Evolutionary conservation across 169 alveolate genomes (phyloP), one percentile per base, ranked within the genome.

Genomic region (Eimeria falciformis): DNA sequence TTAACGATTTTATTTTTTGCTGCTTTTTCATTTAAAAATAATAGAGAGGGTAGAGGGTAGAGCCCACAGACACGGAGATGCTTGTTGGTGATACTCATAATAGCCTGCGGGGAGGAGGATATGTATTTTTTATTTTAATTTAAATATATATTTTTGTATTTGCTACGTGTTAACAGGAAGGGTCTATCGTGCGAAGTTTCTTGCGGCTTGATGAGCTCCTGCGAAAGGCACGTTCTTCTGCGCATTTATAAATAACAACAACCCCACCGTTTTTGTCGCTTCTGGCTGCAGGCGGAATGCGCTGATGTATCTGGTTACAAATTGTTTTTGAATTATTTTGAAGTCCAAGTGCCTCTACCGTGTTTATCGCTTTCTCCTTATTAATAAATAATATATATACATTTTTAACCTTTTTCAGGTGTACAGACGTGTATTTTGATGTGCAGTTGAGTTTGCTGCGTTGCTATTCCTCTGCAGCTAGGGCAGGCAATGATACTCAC

Each of bases 101-200:
- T 33, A 33, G 40, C 40, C 40, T 33, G 40, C n/a, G n/a, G n/a
- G n/a, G 40, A 33, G 40, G 40, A 33, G 40, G 2, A 33, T 33
- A 2, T 33, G 0, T 33, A 33, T 33, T 33, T 33, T 33, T 33
- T n/a, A 58, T 58, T 58, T 58, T 23, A 23, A 58, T 58, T 25
- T 43, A 25, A 23, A n/a, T 73, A 25, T 73, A 2, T 27, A 23
- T 73, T 27, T 62, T 62, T 7, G 73, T n/a, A 0, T 37, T 29
- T 65, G 68, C 14, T 65, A 5, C 23, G 0, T 18, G 17, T 17
- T 68, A 83, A 25, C 97, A 97, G 96, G 99, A 98, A 95, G 99
- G 99, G 25, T 95, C 96, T 56, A 97, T 98, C 40, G 99, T 98
- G 47, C 94, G 99, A 73, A 96, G 97, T 11, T 97, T 98, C 68